These are phyloP conservation scores for Talaromyces sp. DNA, from an alignment of 2,329 filamentous ascomycete genomes.

Conservation along the genomic window DNA sequence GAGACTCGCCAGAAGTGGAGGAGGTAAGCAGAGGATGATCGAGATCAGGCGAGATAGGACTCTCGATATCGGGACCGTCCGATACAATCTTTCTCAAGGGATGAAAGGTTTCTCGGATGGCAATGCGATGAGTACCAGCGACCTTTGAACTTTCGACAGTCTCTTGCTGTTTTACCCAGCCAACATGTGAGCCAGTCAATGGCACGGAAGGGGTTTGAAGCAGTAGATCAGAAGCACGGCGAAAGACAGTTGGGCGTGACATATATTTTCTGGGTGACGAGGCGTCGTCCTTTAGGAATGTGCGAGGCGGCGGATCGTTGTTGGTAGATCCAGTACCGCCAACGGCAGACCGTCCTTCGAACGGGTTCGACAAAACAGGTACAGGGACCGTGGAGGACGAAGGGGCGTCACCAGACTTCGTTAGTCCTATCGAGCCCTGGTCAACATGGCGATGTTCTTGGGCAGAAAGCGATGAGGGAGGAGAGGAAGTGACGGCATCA, in stretches of 20 bases:
- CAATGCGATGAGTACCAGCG: conserved; percentile 17
- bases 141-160: conserved; percentile 22
- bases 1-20: conserved; percentile 27
- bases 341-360: neutral
- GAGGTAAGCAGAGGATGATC: conserved; percentile 28
- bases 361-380: neutral
- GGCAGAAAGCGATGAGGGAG: conserved; percentile 35
- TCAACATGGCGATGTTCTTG: conserved; percentile 25
- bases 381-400: conserved; percentile 22
- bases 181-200: conserved; percentile 27
- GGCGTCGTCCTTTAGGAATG: conserved; percentile 15
- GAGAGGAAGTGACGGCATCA: conserved; percentile 31
- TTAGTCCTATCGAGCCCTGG: conserved; percentile 26
- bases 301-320: conserved; percentile 23
- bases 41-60: neutral
- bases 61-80: conserved; percentile 26
- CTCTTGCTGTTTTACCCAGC: conserved; percentile 25
- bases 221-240: conserved; percentile 25
- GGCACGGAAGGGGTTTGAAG: conserved; percentile 28
- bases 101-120: conserved; percentile 23
- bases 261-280: conserved; percentile 23
- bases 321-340: conserved; percentile 7
- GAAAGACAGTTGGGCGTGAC: conserved; percentile 21
- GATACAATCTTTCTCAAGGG: conserved; percentile 25
- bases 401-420: conserved; percentile 33